These are phyloP conservation scores for Dillenia turbinata DNA, from an alignment of 164 flowering plant species.

Conservation along the genomic window DNA sequence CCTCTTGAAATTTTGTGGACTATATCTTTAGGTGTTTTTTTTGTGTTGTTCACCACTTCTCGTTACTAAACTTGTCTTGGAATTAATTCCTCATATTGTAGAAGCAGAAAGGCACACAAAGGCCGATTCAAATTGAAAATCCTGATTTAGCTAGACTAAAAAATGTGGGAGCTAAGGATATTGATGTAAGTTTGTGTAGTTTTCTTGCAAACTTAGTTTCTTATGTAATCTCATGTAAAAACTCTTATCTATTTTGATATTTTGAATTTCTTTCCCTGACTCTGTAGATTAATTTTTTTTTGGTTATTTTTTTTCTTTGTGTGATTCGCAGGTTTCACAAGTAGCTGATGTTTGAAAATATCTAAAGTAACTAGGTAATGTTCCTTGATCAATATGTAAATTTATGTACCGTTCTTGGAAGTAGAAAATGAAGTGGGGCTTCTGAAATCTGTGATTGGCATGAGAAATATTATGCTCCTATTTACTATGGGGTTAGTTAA, in stretches of 20 bases:
- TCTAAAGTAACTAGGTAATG: constrained; percentile 86
- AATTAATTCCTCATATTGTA: constrained; percentile 16
- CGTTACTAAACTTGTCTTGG: constrained; percentile 1
- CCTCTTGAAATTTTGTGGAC: not conserved
- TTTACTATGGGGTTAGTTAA: constrained; percentile 56
- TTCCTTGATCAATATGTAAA: constrained; percentile 81
- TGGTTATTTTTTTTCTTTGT: too few relatives aligned
- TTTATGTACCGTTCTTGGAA: constrained; percentile 78
- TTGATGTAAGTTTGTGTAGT: constrained; percentile 48
- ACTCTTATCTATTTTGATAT: too few relatives aligned
- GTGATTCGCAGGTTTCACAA: constrained; percentile 82
- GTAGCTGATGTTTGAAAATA: constrained; percentile 95
- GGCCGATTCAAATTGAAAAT: constrained; percentile 76
- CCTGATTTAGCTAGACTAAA: constrained; percentile 78
- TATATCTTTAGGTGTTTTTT: not conserved
- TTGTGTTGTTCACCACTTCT: not conserved
- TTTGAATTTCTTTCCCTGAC: constrained; percentile 1
- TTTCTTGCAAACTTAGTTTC: not conserved
- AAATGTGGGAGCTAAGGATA: constrained; percentile 73
- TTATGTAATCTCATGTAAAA: not conserved
- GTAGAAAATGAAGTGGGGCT: too few relatives aligned
- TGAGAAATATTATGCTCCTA: constrained; percentile 95
- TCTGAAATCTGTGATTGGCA: constrained; percentile 87
- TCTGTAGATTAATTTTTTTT: constrained; percentile 20
- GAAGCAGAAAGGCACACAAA: constrained; percentile 73